These are phyloP conservation scores for Eucalyptus fibrosa DNA, from an alignment of 345 rosid genomes.

Conservation along the genomic window DNA sequence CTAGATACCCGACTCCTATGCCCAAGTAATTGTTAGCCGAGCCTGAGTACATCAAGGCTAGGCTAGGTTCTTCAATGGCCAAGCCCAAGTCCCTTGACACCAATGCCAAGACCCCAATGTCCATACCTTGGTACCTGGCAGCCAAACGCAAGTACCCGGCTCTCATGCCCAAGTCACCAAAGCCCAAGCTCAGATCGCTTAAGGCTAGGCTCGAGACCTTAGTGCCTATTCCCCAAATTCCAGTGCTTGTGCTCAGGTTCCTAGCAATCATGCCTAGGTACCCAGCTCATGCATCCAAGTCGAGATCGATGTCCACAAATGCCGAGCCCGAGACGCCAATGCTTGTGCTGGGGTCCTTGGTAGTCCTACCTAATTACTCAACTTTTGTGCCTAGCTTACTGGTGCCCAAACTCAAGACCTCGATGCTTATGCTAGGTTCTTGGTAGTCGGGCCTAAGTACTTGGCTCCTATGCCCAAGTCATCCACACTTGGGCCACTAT, in stretches of 20 bases:
- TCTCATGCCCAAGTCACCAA: background rate
- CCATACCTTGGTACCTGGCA: accelerated
- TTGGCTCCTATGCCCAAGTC: background rate
- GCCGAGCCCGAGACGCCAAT: background rate
- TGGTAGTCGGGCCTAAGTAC: accelerated
- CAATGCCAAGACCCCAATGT: background rate
- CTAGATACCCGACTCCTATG: background rate
- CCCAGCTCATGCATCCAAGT: background rate
- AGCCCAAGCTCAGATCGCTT: accelerated
- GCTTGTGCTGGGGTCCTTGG: background rate
- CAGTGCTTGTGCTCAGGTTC: accelerated
- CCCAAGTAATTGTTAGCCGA: background rate
- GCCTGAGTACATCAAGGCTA: background rate
- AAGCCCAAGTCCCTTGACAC: background rate
- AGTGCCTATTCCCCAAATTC: background rate
- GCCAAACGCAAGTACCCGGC: accelerated
- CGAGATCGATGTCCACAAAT: accelerated
- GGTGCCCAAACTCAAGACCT: background rate
- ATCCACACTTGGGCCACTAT: background rate
- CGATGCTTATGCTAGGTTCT: background rate
- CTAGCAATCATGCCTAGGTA: background rate
- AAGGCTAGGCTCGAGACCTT: background rate
- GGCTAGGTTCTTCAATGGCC: background rate
- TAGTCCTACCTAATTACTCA: accelerated
- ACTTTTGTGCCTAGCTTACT: background rate